Conservation (phyloP, 306 rosid genomes). For the Alnus rubra region DNA sequence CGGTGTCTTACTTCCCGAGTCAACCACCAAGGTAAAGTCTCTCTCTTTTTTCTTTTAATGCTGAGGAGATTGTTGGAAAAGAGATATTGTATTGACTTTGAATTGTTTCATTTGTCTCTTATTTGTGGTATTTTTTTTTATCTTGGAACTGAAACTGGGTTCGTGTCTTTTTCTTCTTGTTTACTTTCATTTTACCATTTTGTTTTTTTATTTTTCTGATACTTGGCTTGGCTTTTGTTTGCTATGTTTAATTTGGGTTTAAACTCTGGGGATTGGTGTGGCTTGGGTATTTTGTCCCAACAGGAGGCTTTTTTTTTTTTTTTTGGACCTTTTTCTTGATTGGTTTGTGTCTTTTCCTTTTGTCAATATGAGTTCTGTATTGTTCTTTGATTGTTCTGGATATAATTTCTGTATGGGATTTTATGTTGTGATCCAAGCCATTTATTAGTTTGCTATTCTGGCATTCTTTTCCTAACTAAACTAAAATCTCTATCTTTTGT, state of each 20-base stretch:
- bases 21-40: constrained; percentile 23
- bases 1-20: constrained; percentile 33
- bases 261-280: neutral
- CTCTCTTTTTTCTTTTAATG: neutral
- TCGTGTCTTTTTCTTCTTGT: neutral
- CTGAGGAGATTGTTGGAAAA: neutral
- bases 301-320: neutral
- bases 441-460: neutral
- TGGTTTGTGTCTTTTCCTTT: neutral
- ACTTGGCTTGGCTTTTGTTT: neutral
- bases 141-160: neutral
- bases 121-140: neutral
- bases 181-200: neutral
- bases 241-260: neutral
- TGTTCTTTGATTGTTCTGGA: neutral
- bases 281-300: neutral
- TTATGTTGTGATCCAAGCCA: neutral
- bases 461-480: neutral
- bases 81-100: neutral
- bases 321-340: neutral
- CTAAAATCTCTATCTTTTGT: neutral
- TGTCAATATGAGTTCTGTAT: neutral
- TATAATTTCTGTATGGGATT: neutral
- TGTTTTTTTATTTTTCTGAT: neutral
- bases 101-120: neutral